These are phyloP conservation scores for Solanum chiquidenum DNA, from an alignment of 257 asterid genomes.

Conservation along the genomic window DNA sequence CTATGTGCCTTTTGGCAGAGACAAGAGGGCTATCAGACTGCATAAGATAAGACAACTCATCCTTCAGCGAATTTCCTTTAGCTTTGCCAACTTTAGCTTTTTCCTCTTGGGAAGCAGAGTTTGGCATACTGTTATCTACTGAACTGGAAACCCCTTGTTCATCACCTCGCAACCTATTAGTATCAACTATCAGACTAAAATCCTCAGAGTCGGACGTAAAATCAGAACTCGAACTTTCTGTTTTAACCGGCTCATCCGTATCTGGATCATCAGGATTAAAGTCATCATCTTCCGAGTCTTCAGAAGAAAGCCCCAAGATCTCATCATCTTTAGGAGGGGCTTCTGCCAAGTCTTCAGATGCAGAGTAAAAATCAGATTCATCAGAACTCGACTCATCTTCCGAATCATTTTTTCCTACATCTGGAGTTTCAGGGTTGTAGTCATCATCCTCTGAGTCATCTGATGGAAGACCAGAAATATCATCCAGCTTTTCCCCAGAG, in stretches of 20 bases:
- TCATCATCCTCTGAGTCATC: constrained; percentile 95
- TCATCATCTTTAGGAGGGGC: constrained; percentile 27
- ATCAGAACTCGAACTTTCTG: constrained; percentile 74
- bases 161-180: constrained; percentile 18
- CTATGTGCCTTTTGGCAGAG: constrained; percentile 53
- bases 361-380: constrained; percentile 51
- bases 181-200: constrained; percentile 47
- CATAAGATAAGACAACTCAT: constrained; percentile 50
- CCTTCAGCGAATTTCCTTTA: constrained; percentile 33
- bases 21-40: constrained; percentile 35
- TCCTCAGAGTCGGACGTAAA: constrained; percentile 92
- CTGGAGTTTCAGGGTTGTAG: constrained; percentile 69
- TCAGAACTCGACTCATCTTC: constrained; percentile 50
- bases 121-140: background rate
- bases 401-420: constrained; percentile 26
- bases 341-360: constrained; percentile 27
- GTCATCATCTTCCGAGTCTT: constrained; percentile 93
- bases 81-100: constrained; percentile 14
- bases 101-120: constrained; percentile 11
- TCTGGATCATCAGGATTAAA: constrained; percentile 58
- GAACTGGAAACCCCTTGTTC: constrained; percentile 20
- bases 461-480: constrained; percentile 42
- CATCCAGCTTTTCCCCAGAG: constrained; percentile 60
- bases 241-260: constrained; percentile 28
- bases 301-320: constrained; percentile 55